These are phyloP conservation scores for Tricholoma flavovirens DNA, from an alignment of 768 basidiomycete genomes.

Conservation along the genomic window DNA sequence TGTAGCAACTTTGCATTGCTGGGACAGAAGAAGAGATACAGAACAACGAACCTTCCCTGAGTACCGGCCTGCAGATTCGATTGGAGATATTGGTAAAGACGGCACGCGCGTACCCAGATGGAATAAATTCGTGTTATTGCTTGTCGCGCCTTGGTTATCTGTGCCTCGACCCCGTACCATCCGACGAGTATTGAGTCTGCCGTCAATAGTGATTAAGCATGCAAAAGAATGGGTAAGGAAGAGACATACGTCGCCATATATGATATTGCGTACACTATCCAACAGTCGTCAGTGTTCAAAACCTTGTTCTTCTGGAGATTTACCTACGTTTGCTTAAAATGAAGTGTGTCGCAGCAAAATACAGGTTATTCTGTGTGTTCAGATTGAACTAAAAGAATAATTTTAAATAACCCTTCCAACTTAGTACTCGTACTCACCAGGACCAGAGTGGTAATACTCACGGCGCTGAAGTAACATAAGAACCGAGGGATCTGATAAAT, in stretches of 20 bases:
- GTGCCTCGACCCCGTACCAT: conserved; percentile 50
- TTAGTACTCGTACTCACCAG: conserved; percentile 34
- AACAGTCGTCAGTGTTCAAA: conserved; percentile 1
- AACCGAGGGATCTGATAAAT: background rate
- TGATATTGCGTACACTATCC: conserved; percentile 57
- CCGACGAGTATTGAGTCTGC: conserved; percentile 57
- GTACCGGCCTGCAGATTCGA: conserved; percentile 31
- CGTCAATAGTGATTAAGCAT: background rate
- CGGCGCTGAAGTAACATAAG: conserved; percentile 24
- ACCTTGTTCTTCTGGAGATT: background rate
- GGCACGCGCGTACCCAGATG: conserved; percentile 42
- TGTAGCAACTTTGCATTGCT: background rate
- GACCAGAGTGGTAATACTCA: conserved; percentile 47
- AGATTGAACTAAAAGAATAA: conserved; percentile 43
- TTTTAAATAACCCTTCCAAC: background rate
- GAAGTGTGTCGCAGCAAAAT: conserved; percentile 59
- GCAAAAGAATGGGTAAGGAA: background rate
- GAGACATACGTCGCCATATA: conserved; percentile 54
- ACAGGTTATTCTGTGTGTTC: conserved; percentile 48
- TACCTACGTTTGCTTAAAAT: conserved; percentile 60
- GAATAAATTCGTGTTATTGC: conserved; percentile 47
- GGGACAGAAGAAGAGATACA: background rate
- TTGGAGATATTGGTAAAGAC: conserved; percentile 26
- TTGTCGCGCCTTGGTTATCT: conserved; percentile 34
- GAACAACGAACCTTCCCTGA: conserved; percentile 19